phyloP scores from a whole-genome alignment of 2,329 filamentous ascomycete species.

The Fusarium beomiforme region DNA sequence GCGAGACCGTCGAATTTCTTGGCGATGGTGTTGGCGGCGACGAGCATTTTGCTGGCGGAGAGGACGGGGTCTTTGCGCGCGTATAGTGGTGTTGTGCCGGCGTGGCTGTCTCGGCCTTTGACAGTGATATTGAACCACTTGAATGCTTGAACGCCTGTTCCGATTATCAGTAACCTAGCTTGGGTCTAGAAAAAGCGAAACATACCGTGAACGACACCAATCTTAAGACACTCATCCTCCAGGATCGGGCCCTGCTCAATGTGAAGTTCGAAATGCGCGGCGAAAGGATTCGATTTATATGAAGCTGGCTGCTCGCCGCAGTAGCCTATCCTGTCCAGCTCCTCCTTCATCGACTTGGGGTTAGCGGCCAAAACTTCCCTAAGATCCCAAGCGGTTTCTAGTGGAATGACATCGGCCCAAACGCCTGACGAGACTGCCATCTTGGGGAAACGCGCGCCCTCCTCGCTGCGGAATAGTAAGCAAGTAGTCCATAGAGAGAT shows the following conservation, averaged over 20 bases:
- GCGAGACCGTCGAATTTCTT: neutral
- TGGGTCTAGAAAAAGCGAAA: accelerated
- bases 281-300: neutral
- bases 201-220: neutral
- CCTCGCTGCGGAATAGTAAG: neutral
- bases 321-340: conserved; percentile 2
- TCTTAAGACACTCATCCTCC: neutral
- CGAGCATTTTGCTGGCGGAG: neutral
- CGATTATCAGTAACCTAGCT: accelerated
- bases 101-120: conserved; percentile 1
- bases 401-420: neutral
- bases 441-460: conserved; percentile 6
- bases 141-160: conserved; percentile 3
- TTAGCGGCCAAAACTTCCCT: neutral
- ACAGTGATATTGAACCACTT: conserved; percentile 12
- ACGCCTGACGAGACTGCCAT: conserved; percentile 2
- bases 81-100: conserved; percentile 7
- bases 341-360: conserved; percentile 6
- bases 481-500: too few relatives aligned
- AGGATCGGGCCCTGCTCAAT: neutral
- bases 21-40: neutral
- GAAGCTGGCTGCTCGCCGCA: neutral
- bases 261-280: neutral
- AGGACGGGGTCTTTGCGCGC: conserved; percentile 10
- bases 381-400: neutral